These are phyloP conservation scores for Eucalyptus fibrosa DNA, from an alignment of 345 rosid genomes.

Conservation along the genomic window DNA sequence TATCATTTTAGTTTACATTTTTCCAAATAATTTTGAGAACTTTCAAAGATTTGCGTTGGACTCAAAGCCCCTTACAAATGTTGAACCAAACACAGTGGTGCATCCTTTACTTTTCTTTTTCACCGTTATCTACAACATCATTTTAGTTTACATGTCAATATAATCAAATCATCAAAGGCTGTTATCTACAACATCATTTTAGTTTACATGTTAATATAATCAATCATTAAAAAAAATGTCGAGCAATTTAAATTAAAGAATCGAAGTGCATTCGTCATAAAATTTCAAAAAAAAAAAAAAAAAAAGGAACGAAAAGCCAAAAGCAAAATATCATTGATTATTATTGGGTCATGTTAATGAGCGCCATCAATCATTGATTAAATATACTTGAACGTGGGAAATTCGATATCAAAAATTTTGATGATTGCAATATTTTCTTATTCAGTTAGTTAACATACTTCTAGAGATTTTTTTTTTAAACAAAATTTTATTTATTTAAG, in stretches of 20 bases:
- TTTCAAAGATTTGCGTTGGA: no score
- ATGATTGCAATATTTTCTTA: background rate
- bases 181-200: background rate
- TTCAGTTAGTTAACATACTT: background rate
- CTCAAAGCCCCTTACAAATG: no score
- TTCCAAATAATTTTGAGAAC: no score
- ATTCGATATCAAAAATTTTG: background rate
- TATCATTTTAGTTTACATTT: background rate
- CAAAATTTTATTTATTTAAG: background rate
- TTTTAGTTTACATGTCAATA: background rate
- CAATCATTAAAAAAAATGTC: background rate
- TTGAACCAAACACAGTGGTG: no score
- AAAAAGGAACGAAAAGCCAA: background rate
- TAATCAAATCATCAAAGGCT: no score
- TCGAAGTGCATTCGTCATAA: background rate
- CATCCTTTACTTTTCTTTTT: background rate
- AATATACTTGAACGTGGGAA: background rate
- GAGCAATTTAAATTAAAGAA: background rate
- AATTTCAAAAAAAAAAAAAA: background rate
- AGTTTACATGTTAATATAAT: background rate
- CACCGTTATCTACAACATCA: background rate
- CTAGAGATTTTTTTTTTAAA: background rate
- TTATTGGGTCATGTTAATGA: background rate
- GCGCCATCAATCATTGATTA: background rate
- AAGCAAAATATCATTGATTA: background rate